Conservation (phyloP, 495 filamentous ascomycete species). For the Tetracladium setigerum region DNA sequence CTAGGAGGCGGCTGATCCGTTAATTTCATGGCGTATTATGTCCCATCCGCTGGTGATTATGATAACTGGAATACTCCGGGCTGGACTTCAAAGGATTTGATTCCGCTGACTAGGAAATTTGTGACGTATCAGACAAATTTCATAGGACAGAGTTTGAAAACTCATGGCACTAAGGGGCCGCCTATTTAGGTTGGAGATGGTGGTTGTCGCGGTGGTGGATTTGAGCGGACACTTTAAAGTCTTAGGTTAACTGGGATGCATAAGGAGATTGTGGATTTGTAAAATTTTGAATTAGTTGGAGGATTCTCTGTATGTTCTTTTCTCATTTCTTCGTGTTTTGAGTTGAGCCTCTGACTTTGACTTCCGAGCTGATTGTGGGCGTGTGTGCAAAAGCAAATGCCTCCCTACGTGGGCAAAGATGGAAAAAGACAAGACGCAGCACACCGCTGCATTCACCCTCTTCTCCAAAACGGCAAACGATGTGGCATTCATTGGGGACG, state of each 20-base stretch:
- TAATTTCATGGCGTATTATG: slow-evolving; percentile 51
- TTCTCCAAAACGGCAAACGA: slow-evolving; percentile 34
- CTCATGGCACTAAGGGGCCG: slow-evolving; percentile 22
- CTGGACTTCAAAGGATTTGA: slow-evolving; percentile 20
- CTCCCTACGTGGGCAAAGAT: slow-evolving; percentile 27
- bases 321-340: not conserved
- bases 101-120: slow-evolving; percentile 17
- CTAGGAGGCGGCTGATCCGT: slow-evolving; percentile 54
- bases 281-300: slow-evolving; percentile 17
- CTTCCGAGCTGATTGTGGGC: not conserved
- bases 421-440: slow-evolving; percentile 40
- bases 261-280: slow-evolving; percentile 18
- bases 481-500: slow-evolving; percentile 34
- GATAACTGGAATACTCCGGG: slow-evolving; percentile 18
- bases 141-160: slow-evolving; percentile 20
- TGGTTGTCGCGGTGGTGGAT: slow-evolving; percentile 15
- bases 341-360: not conserved
- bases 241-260: slow-evolving; percentile 18
- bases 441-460: slow-evolving; percentile 36
- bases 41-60: slow-evolving; percentile 22
- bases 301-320: slow-evolving; percentile 13
- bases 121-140: slow-evolving; percentile 30
- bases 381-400: slow-evolving; percentile 18
- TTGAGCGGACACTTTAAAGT: no score
- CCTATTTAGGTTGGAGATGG: slow-evolving; percentile 30